Conservation (phyloP, 75 land plant species). For the Cryptomeria japonica region DNA sequence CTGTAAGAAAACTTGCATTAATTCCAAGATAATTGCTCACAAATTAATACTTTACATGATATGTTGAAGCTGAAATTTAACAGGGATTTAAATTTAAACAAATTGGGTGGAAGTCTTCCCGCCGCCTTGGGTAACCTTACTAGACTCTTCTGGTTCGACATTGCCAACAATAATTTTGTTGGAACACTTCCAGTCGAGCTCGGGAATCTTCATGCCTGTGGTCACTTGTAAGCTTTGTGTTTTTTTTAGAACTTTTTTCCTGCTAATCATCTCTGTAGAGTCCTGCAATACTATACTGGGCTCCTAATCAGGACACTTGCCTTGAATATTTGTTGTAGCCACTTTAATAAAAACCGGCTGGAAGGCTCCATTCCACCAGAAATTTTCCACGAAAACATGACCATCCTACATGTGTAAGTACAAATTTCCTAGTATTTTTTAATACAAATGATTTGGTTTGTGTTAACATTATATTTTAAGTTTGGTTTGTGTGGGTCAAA, state of each 20-base stretch:
- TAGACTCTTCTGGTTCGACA: conserved; percentile 60
- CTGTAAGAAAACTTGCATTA: conserved; percentile 1
- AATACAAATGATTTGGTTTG: not conserved
- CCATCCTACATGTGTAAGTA: conserved; percentile 67
- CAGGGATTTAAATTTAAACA: conserved; percentile 75
- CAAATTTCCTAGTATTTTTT: not conserved
- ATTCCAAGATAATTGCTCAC: not conserved
- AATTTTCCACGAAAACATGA: conserved; percentile 58
- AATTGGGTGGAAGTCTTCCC: conserved; percentile 62
- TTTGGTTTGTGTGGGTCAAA: too few relatives aligned
- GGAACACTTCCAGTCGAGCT: conserved; percentile 63
- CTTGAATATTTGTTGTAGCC: conserved; percentile 35
- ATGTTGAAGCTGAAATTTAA: not conserved
- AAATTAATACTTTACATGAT: not conserved
- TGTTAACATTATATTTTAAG: too few relatives aligned
- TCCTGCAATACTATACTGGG: not conserved
- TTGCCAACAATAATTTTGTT: conserved; percentile 59
- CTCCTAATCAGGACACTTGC: not conserved
- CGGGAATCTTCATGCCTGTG: conserved; percentile 43
- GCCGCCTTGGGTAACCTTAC: conserved; percentile 60
- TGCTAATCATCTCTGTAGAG: not conserved
- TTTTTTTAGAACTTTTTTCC: not conserved
- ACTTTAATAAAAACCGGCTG: conserved; percentile 72
- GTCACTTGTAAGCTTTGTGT: conserved; percentile 56
- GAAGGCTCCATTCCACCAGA: conserved; percentile 52